Percentiles rank a stretch among this genome's conserved stretches.
Evolutionary conservation across 2,329 filamentous ascomycete species (phyloP).

Genomic region (Phialophora verrucosa): DNA sequence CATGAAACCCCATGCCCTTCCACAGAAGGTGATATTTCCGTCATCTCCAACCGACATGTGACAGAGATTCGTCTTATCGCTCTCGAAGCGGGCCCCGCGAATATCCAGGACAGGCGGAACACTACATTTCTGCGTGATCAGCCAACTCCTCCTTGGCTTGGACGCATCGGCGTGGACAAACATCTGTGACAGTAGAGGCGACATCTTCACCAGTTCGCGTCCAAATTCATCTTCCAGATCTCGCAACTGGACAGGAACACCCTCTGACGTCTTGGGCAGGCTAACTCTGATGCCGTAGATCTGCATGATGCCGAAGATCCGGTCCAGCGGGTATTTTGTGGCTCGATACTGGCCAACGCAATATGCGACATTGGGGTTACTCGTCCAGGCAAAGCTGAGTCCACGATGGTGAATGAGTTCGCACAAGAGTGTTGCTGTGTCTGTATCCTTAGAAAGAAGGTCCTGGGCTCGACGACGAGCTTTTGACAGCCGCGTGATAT

Average conservation of each 20-base stretch:
- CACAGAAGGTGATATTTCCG: not conserved
- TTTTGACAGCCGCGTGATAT: no score
- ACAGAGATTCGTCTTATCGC: not conserved
- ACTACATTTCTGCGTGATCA: conserved; percentile 1
- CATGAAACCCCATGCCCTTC: not conserved
- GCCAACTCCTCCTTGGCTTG: not conserved
- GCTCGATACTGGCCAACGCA: not conserved
- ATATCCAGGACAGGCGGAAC: not conserved
- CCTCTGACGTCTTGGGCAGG: not conserved
- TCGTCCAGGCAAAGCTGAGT: not conserved
- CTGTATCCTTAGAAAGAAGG: no score
- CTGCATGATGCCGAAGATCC: conserved; percentile 1
- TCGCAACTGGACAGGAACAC: not conserved
- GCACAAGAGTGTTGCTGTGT: not conserved
- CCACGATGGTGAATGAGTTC: no score
- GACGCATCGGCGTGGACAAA: not conserved
- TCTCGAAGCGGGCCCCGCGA: not conserved
- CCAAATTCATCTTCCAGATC: conserved; percentile 4
- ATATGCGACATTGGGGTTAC: not conserved
- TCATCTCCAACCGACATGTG: not conserved
- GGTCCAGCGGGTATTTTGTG: not conserved
- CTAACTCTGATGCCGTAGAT: not conserved
- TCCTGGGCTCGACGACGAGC: no score
- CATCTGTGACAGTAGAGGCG: not conserved
- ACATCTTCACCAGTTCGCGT: not conserved